phyloP scores from a whole-genome alignment of 2,329 filamentous ascomycete species.

The Cryphonectria radicalis region DNA sequence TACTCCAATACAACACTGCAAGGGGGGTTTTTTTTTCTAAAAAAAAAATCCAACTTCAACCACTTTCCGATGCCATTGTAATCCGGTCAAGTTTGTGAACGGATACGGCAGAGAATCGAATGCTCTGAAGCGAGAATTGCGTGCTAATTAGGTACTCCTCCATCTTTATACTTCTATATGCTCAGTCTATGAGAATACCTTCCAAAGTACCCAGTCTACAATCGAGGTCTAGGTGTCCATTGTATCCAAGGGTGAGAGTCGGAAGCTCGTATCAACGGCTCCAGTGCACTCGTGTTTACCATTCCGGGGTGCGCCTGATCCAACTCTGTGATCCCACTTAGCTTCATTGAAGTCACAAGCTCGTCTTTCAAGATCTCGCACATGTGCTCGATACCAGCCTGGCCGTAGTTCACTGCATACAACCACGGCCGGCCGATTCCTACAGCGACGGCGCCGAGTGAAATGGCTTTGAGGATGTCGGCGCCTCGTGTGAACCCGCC shows the following conservation, averaged over 20 bases:
- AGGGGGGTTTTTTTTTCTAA: too few species aligned
- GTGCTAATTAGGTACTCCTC: background rate
- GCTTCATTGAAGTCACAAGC: constrained; percentile 19
- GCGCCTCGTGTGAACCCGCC: constrained; percentile 58
- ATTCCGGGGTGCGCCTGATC: constrained; percentile 21
- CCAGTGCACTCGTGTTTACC: constrained; percentile 19
- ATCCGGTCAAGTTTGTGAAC: too few species aligned
- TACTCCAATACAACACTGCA: too few species aligned
- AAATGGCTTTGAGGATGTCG: constrained; percentile 60
- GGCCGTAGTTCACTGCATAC: constrained; percentile 19
- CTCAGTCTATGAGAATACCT: background rate
- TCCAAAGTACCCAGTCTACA: background rate
- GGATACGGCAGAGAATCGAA: too few species aligned
- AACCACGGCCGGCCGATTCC: constrained; percentile 46
- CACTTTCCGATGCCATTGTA: too few species aligned
- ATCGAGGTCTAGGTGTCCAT: background rate
- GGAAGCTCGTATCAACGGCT: constrained; percentile 12
- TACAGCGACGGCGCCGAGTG: constrained; percentile 56
- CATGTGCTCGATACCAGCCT: constrained; percentile 17
- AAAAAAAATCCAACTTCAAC: too few species aligned
- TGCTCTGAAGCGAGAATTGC: background rate
- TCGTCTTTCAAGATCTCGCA: constrained; percentile 23
- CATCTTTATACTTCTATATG: background rate
- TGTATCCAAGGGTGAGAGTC: background rate
- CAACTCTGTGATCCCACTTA: constrained; percentile 14